phyloP scores from a whole-genome alignment of 2,329 filamentous ascomycete species.

The Colletotrichum eleusines region DNA sequence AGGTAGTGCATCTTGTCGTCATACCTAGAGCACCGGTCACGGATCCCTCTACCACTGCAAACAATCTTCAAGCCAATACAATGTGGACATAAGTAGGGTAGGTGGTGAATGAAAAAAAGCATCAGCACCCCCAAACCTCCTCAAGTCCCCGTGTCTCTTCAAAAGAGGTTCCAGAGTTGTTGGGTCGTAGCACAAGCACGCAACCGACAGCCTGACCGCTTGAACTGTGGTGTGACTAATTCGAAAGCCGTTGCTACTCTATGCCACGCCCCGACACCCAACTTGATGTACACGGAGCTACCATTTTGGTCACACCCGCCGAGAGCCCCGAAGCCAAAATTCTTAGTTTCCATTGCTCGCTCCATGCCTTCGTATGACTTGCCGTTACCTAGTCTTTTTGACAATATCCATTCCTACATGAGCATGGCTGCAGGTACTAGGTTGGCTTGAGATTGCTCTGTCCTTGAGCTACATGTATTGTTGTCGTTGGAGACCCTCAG shows the following conservation, averaged over 20 bases:
- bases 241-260: background rate
- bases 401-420: no score
- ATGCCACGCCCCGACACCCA: constrained; percentile 7
- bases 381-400: no score
- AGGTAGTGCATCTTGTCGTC: background rate
- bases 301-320: constrained; percentile 33
- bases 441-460: background rate
- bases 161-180: background rate
- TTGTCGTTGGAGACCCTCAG: background rate
- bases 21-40: constrained; percentile 19
- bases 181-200: background rate
- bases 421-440: background rate
- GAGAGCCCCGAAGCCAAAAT: background rate
- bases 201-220: no score
- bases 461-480: background rate
- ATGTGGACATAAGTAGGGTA: background rate
- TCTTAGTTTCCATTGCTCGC: background rate
- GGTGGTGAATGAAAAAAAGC: background rate
- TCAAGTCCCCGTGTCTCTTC: background rate
- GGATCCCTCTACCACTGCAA: background rate
- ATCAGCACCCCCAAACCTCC: background rate
- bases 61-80: background rate
- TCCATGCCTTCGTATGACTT: background rate
- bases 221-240: background rate
- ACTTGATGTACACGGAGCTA: constrained; percentile 26